Evolutionary conservation across 2,329 filamentous ascomycete genomes (phyloP), one percentile per base, ranked within the genome.

Genomic region (Pyrenophora tritici-repentis): DNA sequence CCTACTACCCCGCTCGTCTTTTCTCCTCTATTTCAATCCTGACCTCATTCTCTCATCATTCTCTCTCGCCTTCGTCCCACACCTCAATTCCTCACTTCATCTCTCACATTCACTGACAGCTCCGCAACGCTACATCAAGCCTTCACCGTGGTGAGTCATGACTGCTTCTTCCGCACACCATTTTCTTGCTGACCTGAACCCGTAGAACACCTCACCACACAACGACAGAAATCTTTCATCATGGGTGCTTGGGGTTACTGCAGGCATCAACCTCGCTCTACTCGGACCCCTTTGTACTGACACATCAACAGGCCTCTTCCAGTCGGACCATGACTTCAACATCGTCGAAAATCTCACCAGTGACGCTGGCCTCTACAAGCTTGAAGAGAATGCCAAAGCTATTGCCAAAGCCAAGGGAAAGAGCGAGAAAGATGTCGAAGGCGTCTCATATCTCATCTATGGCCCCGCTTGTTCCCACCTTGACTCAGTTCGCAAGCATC

Each of bases 251-350:
- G 61, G 53, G 61, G 56, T 29, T 47, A 56, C 34, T 34, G 53
- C 58, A 16, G 56, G 50, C 41, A 3, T 13, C 10, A 6, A 18
- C 3, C 1, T 6, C 10, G 9, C 13, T 17, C 6, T 10, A 32
- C 2, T 9, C 5, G 3, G 8, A 12, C 4, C 16, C n/a, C 4
- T 50, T 2, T 22, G 12, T 12, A 6, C 20, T 33, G 34, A 47
- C 13, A 16, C 6, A 1, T 22, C 4, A 3, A 4, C 26, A 65
- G 59, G 50, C 40, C 62, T 65, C 31, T 65, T 63, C 44, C 53
- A 64, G 32, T 60, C 56, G 1, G 61, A 64, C 37, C 50, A 64
- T 13, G 59, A 66, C 40, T 50, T 60, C 9, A 61, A 63, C 20
- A 56, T 54, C 12, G 5, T 61, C 26, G 16, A 39, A 8, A 59